These are phyloP conservation scores for Ophiostoma ulmi DNA, from an alignment of 2,329 filamentous ascomycete genomes.

Conservation along the genomic window DNA sequence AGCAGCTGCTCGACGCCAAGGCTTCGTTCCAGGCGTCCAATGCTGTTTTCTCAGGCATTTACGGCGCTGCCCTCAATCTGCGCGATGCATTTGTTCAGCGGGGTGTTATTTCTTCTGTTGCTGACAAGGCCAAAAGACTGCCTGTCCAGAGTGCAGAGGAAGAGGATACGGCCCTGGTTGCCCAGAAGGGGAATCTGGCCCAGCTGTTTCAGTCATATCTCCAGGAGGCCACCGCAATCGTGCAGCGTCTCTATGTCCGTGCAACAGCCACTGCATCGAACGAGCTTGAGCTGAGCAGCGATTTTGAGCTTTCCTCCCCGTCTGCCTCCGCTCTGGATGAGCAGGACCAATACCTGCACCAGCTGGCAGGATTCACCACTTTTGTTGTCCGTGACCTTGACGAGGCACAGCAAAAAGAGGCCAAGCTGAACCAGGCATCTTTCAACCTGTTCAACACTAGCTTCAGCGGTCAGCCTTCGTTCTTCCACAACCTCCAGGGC, in stretches of 20 bases:
- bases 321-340: not conserved
- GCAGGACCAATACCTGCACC: constrained; percentile 28
- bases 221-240: constrained; percentile 38
- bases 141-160: not conserved
- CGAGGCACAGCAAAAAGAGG: constrained; percentile 30
- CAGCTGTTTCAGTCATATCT: constrained; percentile 34
- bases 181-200: not conserved
- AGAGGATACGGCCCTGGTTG: not conserved
- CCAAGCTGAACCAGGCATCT: constrained; percentile 29
- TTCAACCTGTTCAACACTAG: constrained; percentile 30
- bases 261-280: constrained; percentile 31
- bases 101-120: constrained; percentile 22
- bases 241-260: constrained; percentile 40
- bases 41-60: constrained; percentile 37
- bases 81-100: constrained; percentile 37
- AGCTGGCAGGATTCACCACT: constrained; percentile 32
- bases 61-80: constrained; percentile 32
- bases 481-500: constrained; percentile 26
- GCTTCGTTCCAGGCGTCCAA: constrained; percentile 36
- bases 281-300: constrained; percentile 23
- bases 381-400: constrained; percentile 32
- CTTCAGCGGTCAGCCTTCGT: constrained; percentile 10
- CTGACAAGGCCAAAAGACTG: constrained; percentile 15
- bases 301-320: constrained; percentile 25
- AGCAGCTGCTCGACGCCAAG: constrained; percentile 35